phyloP scores from a whole-genome alignment of 371 early-diverging fungal species.

The Gilbertella persicaria region DNA sequence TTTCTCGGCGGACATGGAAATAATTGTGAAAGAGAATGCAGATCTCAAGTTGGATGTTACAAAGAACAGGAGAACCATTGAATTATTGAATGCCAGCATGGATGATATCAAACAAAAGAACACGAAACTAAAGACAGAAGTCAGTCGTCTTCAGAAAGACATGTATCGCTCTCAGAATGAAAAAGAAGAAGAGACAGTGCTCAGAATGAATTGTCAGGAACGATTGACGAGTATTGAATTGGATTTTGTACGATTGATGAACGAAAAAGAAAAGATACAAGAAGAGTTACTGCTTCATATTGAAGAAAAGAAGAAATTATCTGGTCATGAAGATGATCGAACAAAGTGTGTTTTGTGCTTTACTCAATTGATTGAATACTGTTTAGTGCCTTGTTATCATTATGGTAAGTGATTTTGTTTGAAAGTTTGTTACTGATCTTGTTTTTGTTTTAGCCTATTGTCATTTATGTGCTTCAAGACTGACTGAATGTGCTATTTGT shows the following conservation, averaged over 20 bases:
- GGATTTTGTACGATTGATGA: conserved; percentile 3
- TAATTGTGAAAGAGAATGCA: neutral
- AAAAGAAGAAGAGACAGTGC: neutral
- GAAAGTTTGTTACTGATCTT: conserved; percentile 2
- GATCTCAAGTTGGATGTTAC: neutral
- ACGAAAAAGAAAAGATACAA: conserved; percentile 14
- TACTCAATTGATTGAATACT: conserved; percentile 28
- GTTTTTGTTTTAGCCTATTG: conserved; percentile 34
- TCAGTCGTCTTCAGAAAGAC: neutral
- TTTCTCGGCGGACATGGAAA: neutral
- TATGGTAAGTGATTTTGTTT: conserved; percentile 31
- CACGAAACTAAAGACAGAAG: neutral
- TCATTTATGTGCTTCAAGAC: conserved; percentile 26
- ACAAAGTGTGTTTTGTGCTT: conserved; percentile 44
- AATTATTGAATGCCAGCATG: neutral
- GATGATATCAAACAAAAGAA: neutral
- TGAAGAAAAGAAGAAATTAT: conserved; percentile 6
- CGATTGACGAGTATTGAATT: conserved; percentile 9
- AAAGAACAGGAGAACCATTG: neutral
- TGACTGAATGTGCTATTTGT: conserved; percentile 47
- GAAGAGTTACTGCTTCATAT: neutral
- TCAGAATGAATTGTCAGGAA: conserved; percentile 10
- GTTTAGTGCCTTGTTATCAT: conserved; percentile 43
- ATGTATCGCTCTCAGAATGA: conserved; percentile 2
- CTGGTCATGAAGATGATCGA: conserved; percentile 8